Percentiles rank a stretch among this genome's conserved stretches.
Conservation (phyloP, 2,329 filamentous ascomycete species). For the Colletotrichum sp. region DNA sequence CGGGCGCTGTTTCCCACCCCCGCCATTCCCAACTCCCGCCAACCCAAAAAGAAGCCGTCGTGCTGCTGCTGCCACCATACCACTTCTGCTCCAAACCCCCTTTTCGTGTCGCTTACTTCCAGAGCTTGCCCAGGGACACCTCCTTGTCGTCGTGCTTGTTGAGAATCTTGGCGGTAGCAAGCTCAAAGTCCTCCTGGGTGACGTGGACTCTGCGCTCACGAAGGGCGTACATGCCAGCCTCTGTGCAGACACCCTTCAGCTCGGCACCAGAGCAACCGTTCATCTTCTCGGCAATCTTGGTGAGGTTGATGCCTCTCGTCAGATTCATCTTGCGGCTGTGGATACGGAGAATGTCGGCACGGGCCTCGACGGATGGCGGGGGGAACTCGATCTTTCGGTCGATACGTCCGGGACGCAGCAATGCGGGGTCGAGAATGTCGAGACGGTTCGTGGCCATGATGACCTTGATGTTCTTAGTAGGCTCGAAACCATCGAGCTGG, state of each 20-base stretch:
- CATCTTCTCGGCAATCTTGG: conserved; percentile 99
- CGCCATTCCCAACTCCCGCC: conserved; percentile 10
- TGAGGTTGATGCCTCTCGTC: conserved; percentile 95
- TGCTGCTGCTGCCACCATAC: conserved; percentile 2
- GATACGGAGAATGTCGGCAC: conserved; percentile 96
- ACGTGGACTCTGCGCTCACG: conserved; percentile 96
- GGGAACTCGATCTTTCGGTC: conserved; percentile 99
- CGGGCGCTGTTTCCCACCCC: conserved; percentile 9
- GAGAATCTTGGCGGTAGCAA: conserved; percentile 97
- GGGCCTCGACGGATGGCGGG: conserved; percentile 92
- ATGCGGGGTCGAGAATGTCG: conserved; percentile 93
- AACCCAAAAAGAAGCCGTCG: conserved; percentile 17
- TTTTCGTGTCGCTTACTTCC: conserved; percentile 40
- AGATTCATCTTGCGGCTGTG: conserved; percentile 99
- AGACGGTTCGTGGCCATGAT: conserved; percentile 99
- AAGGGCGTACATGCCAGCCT: conserved; percentile 97
- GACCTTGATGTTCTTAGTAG: conserved; percentile 99
- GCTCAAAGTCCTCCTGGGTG: conserved; percentile 98
- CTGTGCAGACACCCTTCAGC: conserved; percentile 97
- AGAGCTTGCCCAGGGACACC: conserved; percentile 86
- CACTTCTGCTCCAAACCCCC: conserved; percentile 2
- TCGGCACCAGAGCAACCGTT: conserved; percentile 98
- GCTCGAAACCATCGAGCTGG: conserved; percentile 98
- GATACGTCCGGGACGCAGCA: conserved; percentile 95
- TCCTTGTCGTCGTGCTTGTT: conserved; percentile 99